Conservation (phyloP, 306 rosid genomes). For the Ormosia semicastrata region DNA sequence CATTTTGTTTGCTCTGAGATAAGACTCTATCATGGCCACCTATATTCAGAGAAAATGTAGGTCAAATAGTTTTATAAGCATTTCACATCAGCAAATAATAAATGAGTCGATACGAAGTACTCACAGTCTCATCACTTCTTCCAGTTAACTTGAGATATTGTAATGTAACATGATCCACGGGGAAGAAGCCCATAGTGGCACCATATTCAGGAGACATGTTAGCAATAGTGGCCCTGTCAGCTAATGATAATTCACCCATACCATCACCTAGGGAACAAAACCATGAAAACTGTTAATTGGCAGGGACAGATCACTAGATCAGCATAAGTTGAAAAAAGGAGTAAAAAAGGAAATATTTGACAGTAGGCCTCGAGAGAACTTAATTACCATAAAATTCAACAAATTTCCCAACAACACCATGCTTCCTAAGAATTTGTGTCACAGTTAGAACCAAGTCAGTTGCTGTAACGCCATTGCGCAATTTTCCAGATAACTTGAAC, state of each 20-base stretch:
- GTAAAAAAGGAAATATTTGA: not conserved
- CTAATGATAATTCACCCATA: conserved; percentile 84
- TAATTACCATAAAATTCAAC: conserved; percentile 87
- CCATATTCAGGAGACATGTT: conserved; percentile 99
- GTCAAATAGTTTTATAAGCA: conserved; percentile 21
- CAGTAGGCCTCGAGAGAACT: not conserved
- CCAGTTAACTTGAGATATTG: conserved; percentile 95
- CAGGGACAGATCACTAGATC: not conserved
- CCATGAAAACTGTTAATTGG: conserved; percentile 20
- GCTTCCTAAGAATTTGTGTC: conserved; percentile 91
- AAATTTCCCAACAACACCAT: conserved; percentile 94
- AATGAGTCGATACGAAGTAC: conserved; percentile 24
- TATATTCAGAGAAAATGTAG: conserved; percentile 40
- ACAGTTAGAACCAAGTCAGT: conserved; percentile 93
- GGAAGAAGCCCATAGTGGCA: conserved; percentile 99
- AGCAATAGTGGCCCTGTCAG: conserved; percentile 98
- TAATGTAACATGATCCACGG: conserved; percentile 91
- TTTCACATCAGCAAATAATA: conserved; percentile 18
- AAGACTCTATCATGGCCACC: conserved; percentile 94
- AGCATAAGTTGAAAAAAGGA: not conserved
- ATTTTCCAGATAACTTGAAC: conserved; percentile 81
- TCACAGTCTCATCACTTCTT: conserved; percentile 89
- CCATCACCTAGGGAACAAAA: conserved; percentile 75
- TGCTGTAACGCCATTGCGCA: conserved; percentile 82
- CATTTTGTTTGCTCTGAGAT: conserved; percentile 88